Percentiles rank a stretch among this genome's conserved stretches.
Evolutionary conservation across 164 flowering plant genomes (phyloP).

Genomic region (Macadamia integrifolia): DNA sequence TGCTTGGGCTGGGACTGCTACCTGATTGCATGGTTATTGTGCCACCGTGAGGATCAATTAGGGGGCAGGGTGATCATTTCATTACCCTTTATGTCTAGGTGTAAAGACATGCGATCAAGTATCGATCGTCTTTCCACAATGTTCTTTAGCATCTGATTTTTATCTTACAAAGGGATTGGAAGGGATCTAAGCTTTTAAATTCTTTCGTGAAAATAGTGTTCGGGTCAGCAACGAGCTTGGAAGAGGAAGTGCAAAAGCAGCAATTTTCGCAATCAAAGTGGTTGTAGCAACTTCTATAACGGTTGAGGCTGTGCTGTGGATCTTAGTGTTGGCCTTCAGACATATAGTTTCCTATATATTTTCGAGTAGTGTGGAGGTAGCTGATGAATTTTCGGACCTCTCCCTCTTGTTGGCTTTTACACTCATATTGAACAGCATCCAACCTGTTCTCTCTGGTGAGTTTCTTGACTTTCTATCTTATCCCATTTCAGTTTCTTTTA

Average conservation of each 20-base stretch:
- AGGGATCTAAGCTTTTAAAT: no score
- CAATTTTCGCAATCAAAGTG: slow-evolving; percentile 27
- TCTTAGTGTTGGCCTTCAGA: slow-evolving; percentile 20
- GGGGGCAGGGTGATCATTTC: no score
- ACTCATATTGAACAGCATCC: slow-evolving; percentile 33
- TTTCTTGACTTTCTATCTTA: neutral
- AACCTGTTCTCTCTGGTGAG: slow-evolving; percentile 39
- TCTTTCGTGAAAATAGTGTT: slow-evolving; percentile 19
- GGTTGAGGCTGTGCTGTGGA: slow-evolving; percentile 27
- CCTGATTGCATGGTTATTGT: no score
- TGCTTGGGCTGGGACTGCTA: no score
- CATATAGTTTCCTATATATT: slow-evolving; percentile 27
- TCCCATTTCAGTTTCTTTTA: no score
- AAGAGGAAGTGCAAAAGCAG: slow-evolving; percentile 27
- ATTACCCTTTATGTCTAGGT: no score
- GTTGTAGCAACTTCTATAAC: slow-evolving; percentile 21
- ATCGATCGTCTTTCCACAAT: no score
- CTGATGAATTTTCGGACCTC: slow-evolving; percentile 25
- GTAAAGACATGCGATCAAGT: no score
- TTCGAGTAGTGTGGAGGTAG: slow-evolving; percentile 21
- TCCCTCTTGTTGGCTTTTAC: slow-evolving; percentile 31
- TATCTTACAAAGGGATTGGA: no score
- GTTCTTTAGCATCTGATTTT: no score
- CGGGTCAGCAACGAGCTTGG: slow-evolving; percentile 46
- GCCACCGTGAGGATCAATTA: no score